These are phyloP conservation scores for Juglanconis sp. DNA, from an alignment of 2,329 filamentous ascomycete species.

Conservation along the genomic window DNA sequence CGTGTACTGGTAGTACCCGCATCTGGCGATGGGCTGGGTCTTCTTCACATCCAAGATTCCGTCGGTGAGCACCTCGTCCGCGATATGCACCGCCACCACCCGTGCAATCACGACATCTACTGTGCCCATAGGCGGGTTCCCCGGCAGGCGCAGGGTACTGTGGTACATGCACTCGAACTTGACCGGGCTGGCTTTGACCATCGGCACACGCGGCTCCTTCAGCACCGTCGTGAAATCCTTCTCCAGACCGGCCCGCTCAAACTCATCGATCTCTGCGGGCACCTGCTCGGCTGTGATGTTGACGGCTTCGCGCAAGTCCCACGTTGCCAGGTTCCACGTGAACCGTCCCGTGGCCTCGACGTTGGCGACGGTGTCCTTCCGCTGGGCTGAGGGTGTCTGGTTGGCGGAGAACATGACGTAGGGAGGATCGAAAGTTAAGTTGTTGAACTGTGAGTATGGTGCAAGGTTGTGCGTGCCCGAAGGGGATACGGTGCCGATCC, in stretches of 20 bases:
- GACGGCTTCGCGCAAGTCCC: conserved; percentile 50
- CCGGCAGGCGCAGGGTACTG: conserved; percentile 51
- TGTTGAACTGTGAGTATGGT: conserved; percentile 61
- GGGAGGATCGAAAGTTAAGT: conserved; percentile 60
- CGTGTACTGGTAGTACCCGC: conserved; percentile 58
- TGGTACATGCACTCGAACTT: conserved; percentile 58
- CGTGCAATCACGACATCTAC: conserved; percentile 56
- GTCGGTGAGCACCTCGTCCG: conserved; percentile 50
- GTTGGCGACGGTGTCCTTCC: conserved; percentile 58
- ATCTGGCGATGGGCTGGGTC: conserved; percentile 57
- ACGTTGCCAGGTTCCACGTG: conserved; percentile 59
- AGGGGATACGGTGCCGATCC: conserved; percentile 55
- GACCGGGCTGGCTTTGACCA: conserved; percentile 54
- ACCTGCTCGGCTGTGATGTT: conserved; percentile 53
- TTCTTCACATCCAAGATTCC: conserved; percentile 54
- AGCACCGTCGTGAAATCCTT: conserved; percentile 41
- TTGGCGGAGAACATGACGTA: conserved; percentile 62
- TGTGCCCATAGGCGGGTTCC: conserved; percentile 54
- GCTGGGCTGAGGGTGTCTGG: conserved; percentile 41
- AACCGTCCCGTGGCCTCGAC: conserved; percentile 54
- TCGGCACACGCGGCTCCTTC: conserved; percentile 33
- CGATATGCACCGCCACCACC: conserved; percentile 56
- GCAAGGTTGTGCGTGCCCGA: conserved; percentile 51
- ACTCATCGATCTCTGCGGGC: conserved; percentile 50
- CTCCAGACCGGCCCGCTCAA: conserved; percentile 44